phyloP scores from a whole-genome alignment of 345 rosid species.

The Eucalyptus regnans region DNA sequence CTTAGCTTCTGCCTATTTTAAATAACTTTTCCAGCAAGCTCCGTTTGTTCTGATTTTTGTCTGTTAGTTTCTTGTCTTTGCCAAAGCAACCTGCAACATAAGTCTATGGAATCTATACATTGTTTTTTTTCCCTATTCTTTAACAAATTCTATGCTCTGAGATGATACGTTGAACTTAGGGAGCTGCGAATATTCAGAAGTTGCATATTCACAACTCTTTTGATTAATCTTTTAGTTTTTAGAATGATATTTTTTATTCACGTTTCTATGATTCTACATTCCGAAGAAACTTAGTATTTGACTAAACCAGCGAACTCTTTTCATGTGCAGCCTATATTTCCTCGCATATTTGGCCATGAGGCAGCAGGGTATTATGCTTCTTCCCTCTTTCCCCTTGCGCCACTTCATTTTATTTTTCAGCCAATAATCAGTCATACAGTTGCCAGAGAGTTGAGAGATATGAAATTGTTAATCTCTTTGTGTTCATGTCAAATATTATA shows the following conservation, averaged over 20 bases:
- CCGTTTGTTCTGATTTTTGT: neutral
- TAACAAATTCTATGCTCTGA: neutral
- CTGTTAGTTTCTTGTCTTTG: neutral
- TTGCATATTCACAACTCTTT: neutral
- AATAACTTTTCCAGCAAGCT: neutral
- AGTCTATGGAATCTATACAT: neutral
- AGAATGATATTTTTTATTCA: neutral
- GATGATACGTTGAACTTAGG: neutral
- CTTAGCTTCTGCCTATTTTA: neutral
- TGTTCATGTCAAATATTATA: neutral
- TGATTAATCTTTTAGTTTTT: neutral
- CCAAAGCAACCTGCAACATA: neutral
- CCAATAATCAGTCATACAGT: neutral
- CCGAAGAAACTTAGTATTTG: neutral
- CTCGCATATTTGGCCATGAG: conserved; percentile 94
- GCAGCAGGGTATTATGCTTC: conserved; percentile 63
- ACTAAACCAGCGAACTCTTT: neutral
- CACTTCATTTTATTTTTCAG: neutral
- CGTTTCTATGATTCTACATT: neutral
- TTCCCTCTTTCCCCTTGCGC: neutral
- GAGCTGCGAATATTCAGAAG: neutral
- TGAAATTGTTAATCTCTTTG: neutral
- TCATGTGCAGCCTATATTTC: conserved; percentile 61
- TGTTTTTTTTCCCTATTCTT: neutral
- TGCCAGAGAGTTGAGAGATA: neutral